Conservation (phyloP, 768 basidiomycete genomes). For the Lentinula edodes region DNA sequence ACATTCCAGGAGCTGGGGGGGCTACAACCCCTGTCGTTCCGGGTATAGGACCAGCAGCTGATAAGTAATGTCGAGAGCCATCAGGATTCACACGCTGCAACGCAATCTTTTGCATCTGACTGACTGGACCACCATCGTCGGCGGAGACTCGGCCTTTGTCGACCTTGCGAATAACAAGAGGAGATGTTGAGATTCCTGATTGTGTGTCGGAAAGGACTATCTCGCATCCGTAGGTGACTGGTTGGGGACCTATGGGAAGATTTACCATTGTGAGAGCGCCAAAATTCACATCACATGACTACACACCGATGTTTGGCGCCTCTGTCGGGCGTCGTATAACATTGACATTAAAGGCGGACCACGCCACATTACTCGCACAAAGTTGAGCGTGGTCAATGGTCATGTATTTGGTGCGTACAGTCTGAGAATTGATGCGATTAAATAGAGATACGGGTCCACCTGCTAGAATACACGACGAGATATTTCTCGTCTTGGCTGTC, state of each 20-base stretch:
- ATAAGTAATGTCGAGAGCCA: slow-evolving; percentile 82
- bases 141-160: slow-evolving; percentile 83
- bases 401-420: slow-evolving; percentile 97
- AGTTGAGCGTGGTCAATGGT: slow-evolving; percentile 80
- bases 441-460: slow-evolving; percentile 89
- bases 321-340: slow-evolving; percentile 75
- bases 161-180: slow-evolving; percentile 86
- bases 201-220: slow-evolving; percentile 81
- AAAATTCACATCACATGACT: slow-evolving; percentile 46
- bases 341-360: slow-evolving; percentile 94
- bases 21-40: slow-evolving; percentile 66
- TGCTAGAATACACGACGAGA: slow-evolving; percentile 84
- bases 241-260: slow-evolving; percentile 56
- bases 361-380: slow-evolving; percentile 85
- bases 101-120: slow-evolving; percentile 96
- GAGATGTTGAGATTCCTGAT: slow-evolving; percentile 81
- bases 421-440: slow-evolving; percentile 95
- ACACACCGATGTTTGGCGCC: slow-evolving; percentile 58
- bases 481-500: slow-evolving; percentile 92
- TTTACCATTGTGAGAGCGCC: slow-evolving; percentile 32
- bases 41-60: slow-evolving; percentile 80
- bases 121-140: slow-evolving; percentile 90
- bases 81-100: slow-evolving; percentile 78
- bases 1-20: slow-evolving; percentile 70
- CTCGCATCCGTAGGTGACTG: slow-evolving; percentile 89